phyloP scores from a whole-genome alignment of 2,329 filamentous ascomycete species.

The Hyphodiscus sp. region DNA sequence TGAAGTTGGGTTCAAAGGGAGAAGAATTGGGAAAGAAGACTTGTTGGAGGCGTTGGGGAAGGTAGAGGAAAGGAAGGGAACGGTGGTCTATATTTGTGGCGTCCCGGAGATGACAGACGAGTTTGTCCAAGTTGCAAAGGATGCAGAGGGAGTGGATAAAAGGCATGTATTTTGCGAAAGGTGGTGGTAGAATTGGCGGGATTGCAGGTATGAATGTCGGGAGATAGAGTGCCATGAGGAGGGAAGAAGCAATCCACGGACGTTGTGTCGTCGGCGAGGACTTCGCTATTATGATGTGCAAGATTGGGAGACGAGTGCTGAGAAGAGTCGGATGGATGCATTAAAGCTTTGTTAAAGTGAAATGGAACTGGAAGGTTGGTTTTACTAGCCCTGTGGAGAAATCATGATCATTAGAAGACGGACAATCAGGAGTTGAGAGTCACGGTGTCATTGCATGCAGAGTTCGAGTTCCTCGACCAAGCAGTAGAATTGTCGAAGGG shows the following conservation, averaged over 20 bases:
- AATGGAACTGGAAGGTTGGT: slow-evolving; percentile 12
- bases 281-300: slow-evolving; percentile 14
- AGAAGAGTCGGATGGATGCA: slow-evolving; percentile 19
- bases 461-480: too few species aligned
- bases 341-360: slow-evolving; percentile 14
- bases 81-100: slow-evolving; percentile 62
- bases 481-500: too few species aligned
- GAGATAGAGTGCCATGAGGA: slow-evolving; percentile 26
- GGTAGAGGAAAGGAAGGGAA: slow-evolving; percentile 32
- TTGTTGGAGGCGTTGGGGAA: slow-evolving; percentile 35
- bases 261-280: slow-evolving; percentile 15
- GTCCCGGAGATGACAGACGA: slow-evolving; percentile 63
- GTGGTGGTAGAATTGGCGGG: slow-evolving; percentile 47
- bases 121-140: slow-evolving; percentile 41
- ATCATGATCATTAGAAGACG: too few species aligned
- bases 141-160: slow-evolving; percentile 37
- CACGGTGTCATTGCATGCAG: too few species aligned
- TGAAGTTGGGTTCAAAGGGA: slow-evolving; percentile 28
- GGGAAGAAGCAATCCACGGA: slow-evolving; percentile 22
- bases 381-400: slow-evolving; percentile 15
- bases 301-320: slow-evolving; percentile 15
- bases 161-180: slow-evolving; percentile 51
- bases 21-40: slow-evolving; percentile 40
- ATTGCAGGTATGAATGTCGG: too few species aligned
- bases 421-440: too few species aligned